Evolutionary conservation across 129 eudicot genomes (phyloP).

Genomic region (Deinandra increscens): DNA sequence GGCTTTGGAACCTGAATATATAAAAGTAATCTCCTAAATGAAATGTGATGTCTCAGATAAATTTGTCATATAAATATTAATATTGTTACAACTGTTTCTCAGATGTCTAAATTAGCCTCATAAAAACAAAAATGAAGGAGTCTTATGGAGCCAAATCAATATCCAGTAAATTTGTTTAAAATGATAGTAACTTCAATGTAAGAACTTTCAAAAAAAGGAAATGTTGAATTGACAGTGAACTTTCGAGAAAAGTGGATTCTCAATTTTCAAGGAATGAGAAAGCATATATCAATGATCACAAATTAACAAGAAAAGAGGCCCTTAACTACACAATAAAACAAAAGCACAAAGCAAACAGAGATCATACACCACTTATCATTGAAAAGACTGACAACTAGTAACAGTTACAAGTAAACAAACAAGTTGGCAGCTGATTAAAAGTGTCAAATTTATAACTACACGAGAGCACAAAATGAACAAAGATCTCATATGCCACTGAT

Average conservation of each 20-base stretch:
- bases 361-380: background rate
- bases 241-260: background rate
- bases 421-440: slow-evolving; percentile 6
- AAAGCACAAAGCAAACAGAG: background rate
- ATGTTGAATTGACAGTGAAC: slow-evolving; percentile 6
- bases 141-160: slow-evolving; percentile 2
- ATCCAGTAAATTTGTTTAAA: background rate
- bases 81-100: background rate
- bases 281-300: slow-evolving; percentile 3
- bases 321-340: background rate
- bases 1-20: slow-evolving; percentile 88
- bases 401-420: slow-evolving; percentile 8
- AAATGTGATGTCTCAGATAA: background rate
- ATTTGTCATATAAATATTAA: background rate
- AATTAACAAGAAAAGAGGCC: slow-evolving; percentile 8
- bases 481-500: slow-evolving; percentile 1
- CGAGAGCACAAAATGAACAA: background rate
- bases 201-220: background rate
- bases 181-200: slow-evolving; percentile 11
- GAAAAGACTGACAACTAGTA: background rate
- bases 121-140: slow-evolving; percentile 3
- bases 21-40: slow-evolving; percentile 20
- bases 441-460: background rate
- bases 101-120: slow-evolving; percentile 2
- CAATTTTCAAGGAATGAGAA: slow-evolving; percentile 20